Percentiles rank a stretch among this genome's conserved stretches.
Evolutionary conservation across 169 alveolate species (phyloP).

Genomic region (Plasmodium ovale): DNA sequence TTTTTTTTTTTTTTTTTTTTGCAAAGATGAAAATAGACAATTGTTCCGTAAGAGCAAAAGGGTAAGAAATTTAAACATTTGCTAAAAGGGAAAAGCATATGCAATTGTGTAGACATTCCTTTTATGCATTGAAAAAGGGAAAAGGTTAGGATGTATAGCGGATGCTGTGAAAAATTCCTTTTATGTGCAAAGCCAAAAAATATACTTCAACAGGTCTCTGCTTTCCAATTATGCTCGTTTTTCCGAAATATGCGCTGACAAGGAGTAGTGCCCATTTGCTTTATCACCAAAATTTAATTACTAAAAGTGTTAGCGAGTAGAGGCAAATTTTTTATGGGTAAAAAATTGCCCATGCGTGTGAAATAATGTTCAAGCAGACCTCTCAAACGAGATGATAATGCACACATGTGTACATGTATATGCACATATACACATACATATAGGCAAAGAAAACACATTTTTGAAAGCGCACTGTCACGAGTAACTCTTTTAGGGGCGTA

Average conservation of each 20-base stretch:
- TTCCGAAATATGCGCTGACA: too few relatives aligned
- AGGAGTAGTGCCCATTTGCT: too few relatives aligned
- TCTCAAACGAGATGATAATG: background rate
- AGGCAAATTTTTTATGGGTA: too few relatives aligned
- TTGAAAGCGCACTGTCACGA: background rate
- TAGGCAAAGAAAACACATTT: too few relatives aligned
- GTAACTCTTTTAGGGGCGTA: background rate
- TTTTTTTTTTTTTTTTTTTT: conserved; percentile 13
- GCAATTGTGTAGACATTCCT: background rate
- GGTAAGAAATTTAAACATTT: background rate
- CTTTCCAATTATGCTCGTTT: too few relatives aligned
- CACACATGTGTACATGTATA: background rate
- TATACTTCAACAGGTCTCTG: too few relatives aligned
- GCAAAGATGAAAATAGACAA: conserved; percentile 17
- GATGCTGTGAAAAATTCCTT: background rate
- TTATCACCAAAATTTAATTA: too few relatives aligned
- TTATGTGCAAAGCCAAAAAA: too few relatives aligned
- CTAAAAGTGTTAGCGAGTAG: too few relatives aligned
- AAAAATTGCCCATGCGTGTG: too few relatives aligned
- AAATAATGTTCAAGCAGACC: too few relatives aligned
- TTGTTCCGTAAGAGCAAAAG: background rate
- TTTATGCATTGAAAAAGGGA: background rate
- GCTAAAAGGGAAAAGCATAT: background rate
- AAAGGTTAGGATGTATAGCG: background rate
- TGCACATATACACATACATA: background rate